Evolutionary conservation across 192 early-diverging fungal species (phyloP).

Genomic region (Linnemannia elongata): DNA sequence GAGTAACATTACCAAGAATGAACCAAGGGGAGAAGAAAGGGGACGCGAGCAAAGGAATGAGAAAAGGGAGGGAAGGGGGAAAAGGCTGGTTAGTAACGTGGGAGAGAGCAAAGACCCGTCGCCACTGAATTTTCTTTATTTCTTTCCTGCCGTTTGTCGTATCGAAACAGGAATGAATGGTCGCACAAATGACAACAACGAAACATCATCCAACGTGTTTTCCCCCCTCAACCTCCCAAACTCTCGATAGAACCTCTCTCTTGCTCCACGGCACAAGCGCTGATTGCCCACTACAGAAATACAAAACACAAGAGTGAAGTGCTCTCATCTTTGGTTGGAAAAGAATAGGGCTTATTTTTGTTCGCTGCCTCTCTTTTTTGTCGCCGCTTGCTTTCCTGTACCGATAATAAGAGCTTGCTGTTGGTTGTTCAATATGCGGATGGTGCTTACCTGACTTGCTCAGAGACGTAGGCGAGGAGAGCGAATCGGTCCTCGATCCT

Average conservation of each 20-base stretch:
- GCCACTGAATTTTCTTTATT: neutral
- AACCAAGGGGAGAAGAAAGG: neutral
- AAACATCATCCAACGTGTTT: neutral
- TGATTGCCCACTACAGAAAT: neutral
- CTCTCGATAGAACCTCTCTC: neutral
- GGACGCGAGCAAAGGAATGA: neutral
- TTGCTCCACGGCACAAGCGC: neutral
- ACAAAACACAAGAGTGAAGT: neutral
- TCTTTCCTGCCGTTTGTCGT: neutral
- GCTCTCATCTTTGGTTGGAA: neutral
- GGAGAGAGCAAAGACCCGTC: neutral
- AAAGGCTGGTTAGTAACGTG: neutral
- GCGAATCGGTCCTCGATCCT: constrained; percentile 71
- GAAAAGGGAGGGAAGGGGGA: neutral
- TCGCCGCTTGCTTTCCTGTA: constrained; percentile 3
- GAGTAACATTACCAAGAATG: neutral
- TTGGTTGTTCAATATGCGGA: neutral
- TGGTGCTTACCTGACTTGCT: constrained; percentile 68
- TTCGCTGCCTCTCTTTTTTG: neutral
- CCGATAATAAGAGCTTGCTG: neutral
- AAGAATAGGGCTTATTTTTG: neutral
- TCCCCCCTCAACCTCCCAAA: neutral
- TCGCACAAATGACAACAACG: neutral
- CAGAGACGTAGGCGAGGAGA: constrained; percentile 69
- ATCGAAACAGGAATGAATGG: neutral